Evolutionary conservation across 257 asterid species (phyloP), one percentile per base, ranked within the genome.

Genomic region (Primulina huaijiensis): DNA sequence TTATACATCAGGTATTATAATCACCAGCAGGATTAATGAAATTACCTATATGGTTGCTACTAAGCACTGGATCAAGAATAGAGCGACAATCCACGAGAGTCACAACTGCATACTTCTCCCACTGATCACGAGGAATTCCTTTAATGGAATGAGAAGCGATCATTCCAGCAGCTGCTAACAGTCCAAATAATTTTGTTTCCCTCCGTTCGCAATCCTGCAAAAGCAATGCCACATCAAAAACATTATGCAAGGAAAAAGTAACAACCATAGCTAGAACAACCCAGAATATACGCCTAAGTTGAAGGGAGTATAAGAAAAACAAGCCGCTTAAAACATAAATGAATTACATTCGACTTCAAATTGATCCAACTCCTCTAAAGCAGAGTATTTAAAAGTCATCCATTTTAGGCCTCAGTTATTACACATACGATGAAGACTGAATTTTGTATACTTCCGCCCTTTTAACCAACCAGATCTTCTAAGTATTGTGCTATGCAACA

Each of bases 21-120:
- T 33, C 37, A 5, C 37, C 3, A 27, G 30, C 2, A 27, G 30
- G 30, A 3, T 27, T 27, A 2, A 27, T 27, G 30, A 27, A 27
- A 2, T 43, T 72, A 92, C 97, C 97, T 25, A 78, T 71, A 72
- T 87, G 85, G 60, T 78, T 50, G 76, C 74, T 70, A 69, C 74
- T 83, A 67, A 90, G 97, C 46, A 62, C 86, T 0, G 97, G 97
- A 73, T 92, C 96, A 23, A 92, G 97, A 72, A 84, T 29, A 3
- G 98, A 75, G 23, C 97, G 97, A 71, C 96, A 88, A 77, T 92
- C 91, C 56, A 83, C 64, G 20, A 93, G 94, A 0, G 94, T 84
- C n/a, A 81, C 92, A 7, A 87, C 84, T 0, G 87, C 90, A 50
- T 89, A 93, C 76, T 93, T 93, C 74, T 89, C 94, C 82, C 81